Base-by-base conservation (phyloP, 2,329 filamentous ascomycete species). In the Aspergillus sp. region DNA sequence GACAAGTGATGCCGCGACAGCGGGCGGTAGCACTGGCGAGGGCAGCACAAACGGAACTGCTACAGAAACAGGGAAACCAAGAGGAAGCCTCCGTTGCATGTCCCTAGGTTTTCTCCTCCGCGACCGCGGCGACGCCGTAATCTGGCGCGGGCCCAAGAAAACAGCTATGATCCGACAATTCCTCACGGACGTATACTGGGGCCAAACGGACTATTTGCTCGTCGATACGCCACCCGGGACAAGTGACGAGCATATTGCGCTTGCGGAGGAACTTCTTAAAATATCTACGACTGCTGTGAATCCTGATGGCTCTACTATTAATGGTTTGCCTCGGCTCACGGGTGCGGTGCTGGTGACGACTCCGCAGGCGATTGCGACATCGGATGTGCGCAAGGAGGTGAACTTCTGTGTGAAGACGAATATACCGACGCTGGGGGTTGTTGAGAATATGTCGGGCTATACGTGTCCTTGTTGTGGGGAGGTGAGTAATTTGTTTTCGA, bases 111-210 rank as follows among this genome's bases (percentile, higher is more conserved):
- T 99, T 68, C 83, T 99, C 6, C 83, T 99, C 6, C 87, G 88
- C 3, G 85, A 87, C 60, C 82, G 93, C 66, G 90, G 90, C 61
- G 92, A 97, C 67, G 93, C 95, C 0, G 93, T 99, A 0, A 95
- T 99, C 40, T 99, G 95, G 95, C 86, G 95, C 53, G 95, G 95
- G 0, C 95, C 95, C 2, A 99, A 99, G 78, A 99, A 99, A 79
- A 99, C 95, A 4, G 95, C 95, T 51, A 99, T 99, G 95, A 91
- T 99, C 58, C 87, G 93, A 41, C 95, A 99, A 74, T 99, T 99
- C 71, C 81, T 99, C 27, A 89, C 90, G 1, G 93, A 97, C 70
- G 93, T 97, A 4, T 82, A 91, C 31, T 98, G 95, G 95, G 84
- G 81, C 0, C 84, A 88, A 23, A 85, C 91, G n/a, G 93, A 98